Evolutionary conservation across 2,329 filamentous ascomycete genomes (phyloP), one percentile per base, ranked within the genome.

Genomic region (Fusarium annulatum): DNA sequence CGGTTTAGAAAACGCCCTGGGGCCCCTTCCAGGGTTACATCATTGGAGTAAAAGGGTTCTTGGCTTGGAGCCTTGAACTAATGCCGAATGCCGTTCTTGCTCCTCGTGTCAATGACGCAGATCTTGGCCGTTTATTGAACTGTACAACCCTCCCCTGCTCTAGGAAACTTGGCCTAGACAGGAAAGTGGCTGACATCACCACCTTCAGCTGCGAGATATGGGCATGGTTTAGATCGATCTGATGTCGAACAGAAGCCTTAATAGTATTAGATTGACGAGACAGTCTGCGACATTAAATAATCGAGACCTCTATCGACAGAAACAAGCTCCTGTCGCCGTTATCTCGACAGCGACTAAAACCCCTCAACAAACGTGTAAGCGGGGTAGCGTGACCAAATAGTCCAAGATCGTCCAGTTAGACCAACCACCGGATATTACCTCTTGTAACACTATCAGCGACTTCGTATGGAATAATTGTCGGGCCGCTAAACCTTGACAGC

Each of bases 401-500:
- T 49, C 23, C n/a, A 73, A 67, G 71, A 73, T 73, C 71, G 61
- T 26, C 71, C 23, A 46, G 1, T 49, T 28, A 51, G 48, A 45
- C 70, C 61, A 49, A 67, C 55, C 53, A 67, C 59, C 59, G 59
- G 51, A 69, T 49, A 65, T 65, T 64, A 69, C 59, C 60, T 58
- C 33, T 38, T 38, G 34, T 18, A n/a, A 28, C 48, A 41, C 18
- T 42, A 58, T 59, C 65, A 64, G 41, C 12, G 19, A 43, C 42
- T 23, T 58, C 36, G 36, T 26, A n/a, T 56, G 71, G 70, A 57
- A 61, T 33, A 73, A 73, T n/a, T 34, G 38, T 68, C 71, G 71
- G 71, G 55, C 71, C 71, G 71, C 26, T 41, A 9, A 52, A 49
- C 53, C 34, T 56, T 48, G 28, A 28, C 39, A 3, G 21, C 18